Evolutionary conservation across 495 filamentous ascomycete species (phyloP).

Genomic region (Massariosphaeria phaeospora): DNA sequence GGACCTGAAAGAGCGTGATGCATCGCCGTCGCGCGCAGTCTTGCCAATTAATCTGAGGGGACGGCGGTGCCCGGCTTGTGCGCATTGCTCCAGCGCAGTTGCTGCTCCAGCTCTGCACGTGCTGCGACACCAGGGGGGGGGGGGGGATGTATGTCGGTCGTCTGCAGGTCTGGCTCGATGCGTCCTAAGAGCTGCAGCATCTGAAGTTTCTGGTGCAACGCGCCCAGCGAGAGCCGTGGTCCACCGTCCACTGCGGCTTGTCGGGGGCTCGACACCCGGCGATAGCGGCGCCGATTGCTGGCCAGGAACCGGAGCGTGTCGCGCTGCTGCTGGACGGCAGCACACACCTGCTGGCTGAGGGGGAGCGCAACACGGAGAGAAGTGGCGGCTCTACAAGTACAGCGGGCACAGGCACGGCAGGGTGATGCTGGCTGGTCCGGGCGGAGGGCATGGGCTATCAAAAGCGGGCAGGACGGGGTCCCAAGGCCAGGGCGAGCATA

Average conservation of each 20-base stretch:
- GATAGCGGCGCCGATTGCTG: slow-evolving; percentile 21
- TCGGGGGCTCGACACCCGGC: neutral
- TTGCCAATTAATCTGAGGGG: no score
- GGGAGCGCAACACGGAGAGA: no score
- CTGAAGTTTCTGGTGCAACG: slow-evolving; percentile 18
- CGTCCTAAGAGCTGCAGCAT: slow-evolving; percentile 27
- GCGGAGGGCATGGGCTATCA: neutral
- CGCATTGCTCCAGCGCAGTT: neutral
- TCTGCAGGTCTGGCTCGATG: slow-evolving; percentile 29
- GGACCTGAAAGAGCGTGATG: slow-evolving; percentile 2
- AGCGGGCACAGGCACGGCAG: slow-evolving; percentile 1
- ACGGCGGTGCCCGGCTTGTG: no score
- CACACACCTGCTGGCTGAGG: no score
- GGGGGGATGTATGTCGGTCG: slow-evolving; percentile 3
- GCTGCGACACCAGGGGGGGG: slow-evolving; percentile 10
- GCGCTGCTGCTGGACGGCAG: no score
- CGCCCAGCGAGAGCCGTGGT: neutral
- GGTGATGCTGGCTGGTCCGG: neutral
- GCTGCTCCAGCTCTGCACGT: slow-evolving; percentile 4
- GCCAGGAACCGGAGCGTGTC: slow-evolving; percentile 14
- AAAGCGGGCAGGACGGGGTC: slow-evolving; percentile 1
- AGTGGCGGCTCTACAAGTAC: neutral
- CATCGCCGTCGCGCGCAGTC: neutral
- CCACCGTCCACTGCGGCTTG: slow-evolving; percentile 9
- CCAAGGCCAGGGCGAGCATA: slow-evolving; percentile 12